Percentiles rank a stretch among this genome's conserved stretches.
phyloP scores from a whole-genome alignment of 2,329 filamentous ascomycete species.

The Pseudocercospora ulei region DNA sequence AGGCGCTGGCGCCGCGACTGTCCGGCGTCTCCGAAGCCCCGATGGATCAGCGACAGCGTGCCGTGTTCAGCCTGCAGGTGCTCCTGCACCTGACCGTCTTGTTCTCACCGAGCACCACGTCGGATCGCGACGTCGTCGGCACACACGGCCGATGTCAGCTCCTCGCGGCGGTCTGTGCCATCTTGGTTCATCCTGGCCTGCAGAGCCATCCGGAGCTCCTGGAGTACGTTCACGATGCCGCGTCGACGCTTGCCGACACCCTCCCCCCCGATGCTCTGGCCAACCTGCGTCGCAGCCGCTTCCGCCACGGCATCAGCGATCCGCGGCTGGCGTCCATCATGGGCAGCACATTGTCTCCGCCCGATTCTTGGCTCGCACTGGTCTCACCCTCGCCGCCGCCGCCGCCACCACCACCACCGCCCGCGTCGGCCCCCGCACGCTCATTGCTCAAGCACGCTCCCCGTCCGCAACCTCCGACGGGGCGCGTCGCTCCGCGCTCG shows the following conservation, averaged over 20 bases:
- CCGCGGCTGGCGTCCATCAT: conserved; percentile 37
- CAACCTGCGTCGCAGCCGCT: conserved; percentile 22
- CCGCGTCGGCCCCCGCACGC: too few relatives aligned
- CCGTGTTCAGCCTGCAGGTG: conserved; percentile 19
- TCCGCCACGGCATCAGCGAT: conserved; percentile 31
- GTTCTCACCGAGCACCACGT: conserved; percentile 29
- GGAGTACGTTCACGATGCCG: conserved; percentile 40
- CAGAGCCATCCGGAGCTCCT: conserved; percentile 32
- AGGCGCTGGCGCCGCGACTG: conserved; percentile 15
- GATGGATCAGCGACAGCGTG: conserved; percentile 3
- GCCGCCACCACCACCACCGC: too few relatives aligned
- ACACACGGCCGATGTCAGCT: conserved; percentile 24
- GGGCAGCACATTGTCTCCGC: conserved; percentile 25
- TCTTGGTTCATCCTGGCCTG: conserved; percentile 36
- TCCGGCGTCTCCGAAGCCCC: conserved; percentile 8
- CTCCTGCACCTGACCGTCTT: conserved; percentile 38
- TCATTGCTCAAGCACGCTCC: conserved; percentile 19
- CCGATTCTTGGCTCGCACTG: conserved; percentile 40
- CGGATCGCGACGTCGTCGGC: conserved; percentile 28
- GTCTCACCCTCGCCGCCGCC: conserved; percentile 32
- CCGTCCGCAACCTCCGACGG: conserved; percentile 17
- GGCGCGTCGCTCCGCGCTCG: neutral
- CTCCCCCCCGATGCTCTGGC: conserved; percentile 36
- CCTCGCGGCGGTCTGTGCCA: conserved; percentile 32
- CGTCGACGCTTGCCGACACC: conserved; percentile 37